Evolutionary conservation across 2,329 filamentous ascomycete genomes (phyloP), one percentile per base, ranked within the genome.

Genomic region (Ustilaginoidea virens): DNA sequence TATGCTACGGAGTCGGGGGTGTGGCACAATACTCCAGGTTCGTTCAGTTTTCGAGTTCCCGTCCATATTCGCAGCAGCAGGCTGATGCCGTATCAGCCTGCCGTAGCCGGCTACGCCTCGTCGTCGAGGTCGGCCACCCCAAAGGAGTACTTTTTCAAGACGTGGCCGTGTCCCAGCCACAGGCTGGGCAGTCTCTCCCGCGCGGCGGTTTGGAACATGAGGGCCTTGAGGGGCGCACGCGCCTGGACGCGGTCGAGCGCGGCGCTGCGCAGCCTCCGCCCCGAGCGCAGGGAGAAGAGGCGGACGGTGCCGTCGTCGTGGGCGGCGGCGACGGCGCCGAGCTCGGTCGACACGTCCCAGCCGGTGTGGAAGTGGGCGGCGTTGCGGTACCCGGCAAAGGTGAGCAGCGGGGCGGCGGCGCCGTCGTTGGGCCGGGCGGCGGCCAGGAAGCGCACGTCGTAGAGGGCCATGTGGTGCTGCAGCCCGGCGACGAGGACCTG

Each of bases 401-500:
- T 30, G 7, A 74, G 42, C 2, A 69, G 39, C 0, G 69, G 58
- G 35, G 1, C 48, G 41, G 5, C 40, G 36, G 29, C 42, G 40
- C 2, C 38, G 25, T 5, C 33, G 34, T 15, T 28, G 23, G 22
- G 29, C 31, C 14, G 40, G 29, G 37, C 57, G 68, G 2, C 72
- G 22, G 29, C 31, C 14, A 40, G 29, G 37, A 57, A 69, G 2
- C 72, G 66, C 18, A 66, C 35, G 36, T 77, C 72, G 39, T 72
- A 76, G 5, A 74, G 47, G 1, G 54, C 53, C 51, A 76, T 63
- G 30, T 42, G 52, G 41, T 55, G 56, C 18, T 48, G 40, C 2
- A 70, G 47, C 1, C 69, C 68, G 0, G 66, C 60, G 4, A 63
- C 62, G 2, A 76, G 49, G 13, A 74, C 49, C 25, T 64, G 60